Conservation (phyloP, 2,329 filamentous ascomycete genomes). For the Xylariaceae sp. region DNA sequence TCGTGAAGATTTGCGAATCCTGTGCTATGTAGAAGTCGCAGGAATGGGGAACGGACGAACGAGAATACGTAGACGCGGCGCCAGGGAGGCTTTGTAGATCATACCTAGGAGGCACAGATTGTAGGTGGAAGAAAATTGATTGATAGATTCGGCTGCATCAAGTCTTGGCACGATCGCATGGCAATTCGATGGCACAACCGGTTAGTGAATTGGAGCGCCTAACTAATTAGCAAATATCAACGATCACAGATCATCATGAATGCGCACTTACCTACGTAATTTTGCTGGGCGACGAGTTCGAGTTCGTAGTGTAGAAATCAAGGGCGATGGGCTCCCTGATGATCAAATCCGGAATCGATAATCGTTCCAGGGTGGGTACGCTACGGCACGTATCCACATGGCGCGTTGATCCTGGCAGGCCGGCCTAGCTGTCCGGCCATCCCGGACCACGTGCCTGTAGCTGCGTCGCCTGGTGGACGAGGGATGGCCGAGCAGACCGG, state of each 20-base stretch:
- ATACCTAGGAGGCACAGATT: too few relatives aligned
- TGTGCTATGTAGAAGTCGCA: not conserved
- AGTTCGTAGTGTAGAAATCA: too few relatives aligned
- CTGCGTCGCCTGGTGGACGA: too few relatives aligned
- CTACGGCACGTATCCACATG: too few relatives aligned
- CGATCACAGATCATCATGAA: not conserved
- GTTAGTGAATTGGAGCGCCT: not conserved
- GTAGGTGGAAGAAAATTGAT: not conserved
- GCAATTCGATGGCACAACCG: not conserved
- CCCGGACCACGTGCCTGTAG: too few relatives aligned
- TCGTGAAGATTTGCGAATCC: not conserved
- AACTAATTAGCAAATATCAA: not conserved
- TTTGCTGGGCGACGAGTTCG: too few relatives aligned
- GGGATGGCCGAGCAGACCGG: too few relatives aligned
- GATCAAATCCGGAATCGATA: too few relatives aligned
- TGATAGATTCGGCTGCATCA: not conserved
- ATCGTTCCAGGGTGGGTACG: too few relatives aligned
- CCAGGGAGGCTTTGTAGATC: not conserved
- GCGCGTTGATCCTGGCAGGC: too few relatives aligned
- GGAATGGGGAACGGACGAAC: not conserved
- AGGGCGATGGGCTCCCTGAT: too few relatives aligned
- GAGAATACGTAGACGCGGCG: not conserved
- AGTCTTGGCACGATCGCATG: not conserved
- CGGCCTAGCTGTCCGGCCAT: too few relatives aligned
- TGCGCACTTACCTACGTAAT: not conserved